Percentiles rank a stretch among this genome's conserved stretches.
Conservation (phyloP, 2,329 filamentous ascomycete species). For the Stagonosporopsis chrysanthemi region DNA sequence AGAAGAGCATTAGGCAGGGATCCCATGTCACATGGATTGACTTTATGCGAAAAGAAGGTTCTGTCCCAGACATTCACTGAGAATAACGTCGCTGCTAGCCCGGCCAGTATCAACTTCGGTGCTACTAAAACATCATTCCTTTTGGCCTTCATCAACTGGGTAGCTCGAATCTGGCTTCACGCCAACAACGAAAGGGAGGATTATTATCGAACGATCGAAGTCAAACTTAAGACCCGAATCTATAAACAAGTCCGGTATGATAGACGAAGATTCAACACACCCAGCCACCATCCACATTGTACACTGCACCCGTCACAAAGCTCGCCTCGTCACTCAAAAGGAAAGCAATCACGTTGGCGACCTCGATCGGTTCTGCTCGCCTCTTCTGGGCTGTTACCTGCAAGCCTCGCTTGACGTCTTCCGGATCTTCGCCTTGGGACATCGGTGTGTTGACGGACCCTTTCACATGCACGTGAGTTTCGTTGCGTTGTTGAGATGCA, state of each 20-base stretch:
- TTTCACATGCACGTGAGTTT: not conserved
- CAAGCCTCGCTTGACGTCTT: slow-evolving; percentile 23
- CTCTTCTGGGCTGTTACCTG: slow-evolving; percentile 26
- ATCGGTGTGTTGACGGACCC: slow-evolving; percentile 31
- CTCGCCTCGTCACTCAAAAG: slow-evolving; percentile 19
- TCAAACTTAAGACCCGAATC: too few species aligned
- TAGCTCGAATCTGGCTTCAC: not conserved
- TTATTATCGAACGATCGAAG: too few species aligned
- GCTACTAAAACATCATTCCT: not conserved
- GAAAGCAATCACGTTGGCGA: slow-evolving; percentile 30
- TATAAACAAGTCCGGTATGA: too few species aligned
- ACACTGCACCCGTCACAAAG: slow-evolving; percentile 24
- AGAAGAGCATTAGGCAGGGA: slow-evolving; percentile 19
- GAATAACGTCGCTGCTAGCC: not conserved
- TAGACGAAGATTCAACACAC: slow-evolving; percentile 8
- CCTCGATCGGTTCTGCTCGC: slow-evolving; percentile 25
- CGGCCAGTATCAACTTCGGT: not conserved
- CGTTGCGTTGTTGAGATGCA: not conserved
- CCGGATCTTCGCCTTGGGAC: slow-evolving; percentile 26
- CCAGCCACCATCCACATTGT: slow-evolving; percentile 26
- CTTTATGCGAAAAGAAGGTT: slow-evolving; percentile 5
- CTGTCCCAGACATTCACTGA: not conserved
- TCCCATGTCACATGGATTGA: slow-evolving; percentile 12
- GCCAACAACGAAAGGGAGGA: not conserved
- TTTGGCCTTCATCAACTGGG: too few species aligned